Evolutionary conservation across 2,329 filamentous ascomycete species (phyloP), one percentile per base, ranked within the genome.

Genomic region (Penicillium sp.): DNA sequence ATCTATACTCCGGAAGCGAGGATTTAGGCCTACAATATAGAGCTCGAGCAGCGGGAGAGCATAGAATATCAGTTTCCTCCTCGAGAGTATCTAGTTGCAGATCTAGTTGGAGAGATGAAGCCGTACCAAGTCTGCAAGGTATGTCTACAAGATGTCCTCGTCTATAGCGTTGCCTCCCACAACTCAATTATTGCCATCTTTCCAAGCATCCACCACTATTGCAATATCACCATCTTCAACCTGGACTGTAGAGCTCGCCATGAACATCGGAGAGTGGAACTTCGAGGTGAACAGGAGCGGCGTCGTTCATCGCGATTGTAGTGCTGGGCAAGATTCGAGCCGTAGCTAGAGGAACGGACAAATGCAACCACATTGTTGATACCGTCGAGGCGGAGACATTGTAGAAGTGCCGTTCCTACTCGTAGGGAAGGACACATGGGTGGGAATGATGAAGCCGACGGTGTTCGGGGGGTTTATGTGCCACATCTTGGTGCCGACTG

Each of bases 321-420:
- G 76, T 63, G 38, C 77, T 77, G 1, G 74, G 59, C 0, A 73
- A 70, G 47, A 7, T 77, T 78, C 0, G 68, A 64, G 0, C 71
- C 74, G 46, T 55, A 67, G 0, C 50, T 65, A 60, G 72, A 76
- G 0, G 69, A 59, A 0, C 60, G 65, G 1, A 54, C 56, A 11
- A 74, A 65, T 0, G 69, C 64, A 8, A 75, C 62, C 7, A 77
- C 74, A 45, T 78, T 76, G 57, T 78, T 77, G 56, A 76, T 72
- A 31, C 70, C 77, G 50, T 76, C 71, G 9, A 77, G 54, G 1
- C 70, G 71, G 0, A 77, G 42, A 20, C 72, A 65, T 42, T 70
- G 67, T n/a, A n/a, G n/a, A n/a, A n/a, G n/a, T n/a, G n/a, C n/a
- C n/a, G n/a, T n/a, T n/a, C n/a, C n/a, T n/a, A n/a, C n/a, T n/a